These are phyloP conservation scores for Trichoderma sp. DNA, from an alignment of 2,329 filamentous ascomycete genomes.

Conservation along the genomic window DNA sequence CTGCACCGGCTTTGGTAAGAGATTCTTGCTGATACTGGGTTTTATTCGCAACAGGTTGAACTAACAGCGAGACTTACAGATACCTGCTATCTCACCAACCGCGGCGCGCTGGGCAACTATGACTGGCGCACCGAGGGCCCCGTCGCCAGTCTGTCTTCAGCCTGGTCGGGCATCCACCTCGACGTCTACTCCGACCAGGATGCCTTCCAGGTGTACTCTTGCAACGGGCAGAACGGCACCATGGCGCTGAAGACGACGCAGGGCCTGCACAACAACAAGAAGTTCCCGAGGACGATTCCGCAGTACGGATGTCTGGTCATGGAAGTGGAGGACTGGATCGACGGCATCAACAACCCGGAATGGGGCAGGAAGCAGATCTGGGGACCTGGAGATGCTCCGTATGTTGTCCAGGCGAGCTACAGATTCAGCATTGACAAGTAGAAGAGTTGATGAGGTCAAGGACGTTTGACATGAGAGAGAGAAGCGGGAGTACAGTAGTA, in stretches of 20 bases:
- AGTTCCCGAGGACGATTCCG: slow-evolving; percentile 65
- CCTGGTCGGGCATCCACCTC: slow-evolving; percentile 80
- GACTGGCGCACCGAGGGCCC: slow-evolving; percentile 66
- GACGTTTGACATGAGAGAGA: neutral
- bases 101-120: slow-evolving; percentile 58
- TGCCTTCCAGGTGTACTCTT: slow-evolving; percentile 87
- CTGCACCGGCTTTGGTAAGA: slow-evolving; percentile 82
- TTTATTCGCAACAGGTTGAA: no score
- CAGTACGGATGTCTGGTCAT: slow-evolving; percentile 86
- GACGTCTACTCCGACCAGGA: slow-evolving; percentile 84
- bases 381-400: slow-evolving; percentile 61
- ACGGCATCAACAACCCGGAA: slow-evolving; percentile 87
- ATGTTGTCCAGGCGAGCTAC: slow-evolving; percentile 65
- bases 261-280: slow-evolving; percentile 59
- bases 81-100: slow-evolving; percentile 71
- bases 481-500: neutral
- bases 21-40: neutral
- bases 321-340: slow-evolving; percentile 93
- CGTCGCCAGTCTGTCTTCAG: slow-evolving; percentile 69
- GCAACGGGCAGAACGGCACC: slow-evolving; percentile 74
- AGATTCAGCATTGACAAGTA: slow-evolving; percentile 53
- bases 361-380: slow-evolving; percentile 76
- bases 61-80: slow-evolving; percentile 45
- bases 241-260: slow-evolving; percentile 72
- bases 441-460: neutral